Evolutionary conservation across 305 asterid genomes (phyloP).

Genomic region (Lippia alba): DNA sequence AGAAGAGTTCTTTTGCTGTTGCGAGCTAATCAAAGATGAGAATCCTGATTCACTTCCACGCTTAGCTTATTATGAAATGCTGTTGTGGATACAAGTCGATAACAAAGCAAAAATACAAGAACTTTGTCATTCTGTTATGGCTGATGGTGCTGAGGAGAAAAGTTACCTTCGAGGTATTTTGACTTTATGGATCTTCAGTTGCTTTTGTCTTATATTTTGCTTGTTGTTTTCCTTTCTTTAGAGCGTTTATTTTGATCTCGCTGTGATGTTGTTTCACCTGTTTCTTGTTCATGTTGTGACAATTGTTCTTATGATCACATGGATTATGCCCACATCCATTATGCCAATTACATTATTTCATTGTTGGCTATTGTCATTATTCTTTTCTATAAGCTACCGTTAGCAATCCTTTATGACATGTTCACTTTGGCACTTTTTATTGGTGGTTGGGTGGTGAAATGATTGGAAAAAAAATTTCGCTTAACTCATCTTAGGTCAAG

Average conservation of each 20-base stretch:
- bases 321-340: constrained; percentile 15
- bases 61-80: constrained; percentile 85
- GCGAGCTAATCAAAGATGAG: constrained; percentile 57
- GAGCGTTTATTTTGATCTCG: constrained; percentile 18
- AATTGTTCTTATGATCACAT: constrained; percentile 10
- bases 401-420: constrained; percentile 3
- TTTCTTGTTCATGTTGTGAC: constrained; percentile 16
- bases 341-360: constrained; percentile 6
- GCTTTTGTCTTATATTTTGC: background rate
- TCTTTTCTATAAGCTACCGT: background rate
- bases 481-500: too few relatives aligned
- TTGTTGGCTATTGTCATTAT: background rate
- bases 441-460: too few relatives aligned
- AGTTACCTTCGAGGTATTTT: constrained; percentile 60
- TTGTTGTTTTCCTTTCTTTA: constrained; percentile 21
- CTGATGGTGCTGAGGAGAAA: constrained; percentile 58
- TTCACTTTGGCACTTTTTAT: too few relatives aligned
- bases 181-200: constrained; percentile 8
- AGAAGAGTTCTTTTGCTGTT: constrained; percentile 76
- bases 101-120: constrained; percentile 69
- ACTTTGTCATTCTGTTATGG: constrained; percentile 52
- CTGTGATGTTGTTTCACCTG: constrained; percentile 9
- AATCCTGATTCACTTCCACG: constrained; percentile 58
- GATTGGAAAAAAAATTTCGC: too few relatives aligned
- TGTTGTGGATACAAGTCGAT: constrained; percentile 62